Evolutionary conservation across 164 flowering plant genomes (phyloP).

Genomic region (Cinnamomum chago): DNA sequence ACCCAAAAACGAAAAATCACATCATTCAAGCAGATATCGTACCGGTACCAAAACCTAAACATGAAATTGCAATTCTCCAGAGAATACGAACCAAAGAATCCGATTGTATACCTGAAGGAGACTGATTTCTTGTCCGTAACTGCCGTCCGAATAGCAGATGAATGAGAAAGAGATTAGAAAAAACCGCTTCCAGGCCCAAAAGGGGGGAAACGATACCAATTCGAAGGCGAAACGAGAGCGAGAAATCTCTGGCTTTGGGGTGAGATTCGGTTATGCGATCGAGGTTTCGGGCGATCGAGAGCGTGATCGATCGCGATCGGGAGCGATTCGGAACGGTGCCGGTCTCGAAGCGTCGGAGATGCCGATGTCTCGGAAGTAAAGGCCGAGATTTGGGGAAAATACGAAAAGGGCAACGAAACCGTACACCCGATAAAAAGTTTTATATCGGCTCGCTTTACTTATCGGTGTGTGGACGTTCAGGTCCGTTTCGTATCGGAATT

Average conservation of each 20-base stretch:
- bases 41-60: neutral
- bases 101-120: neutral
- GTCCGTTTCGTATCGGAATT: neutral
- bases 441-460: neutral
- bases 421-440: neutral
- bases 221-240: neutral
- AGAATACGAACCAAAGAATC: neutral
- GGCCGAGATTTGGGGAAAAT: neutral
- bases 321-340: neutral
- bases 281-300: conserved; percentile 1
- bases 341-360: neutral
- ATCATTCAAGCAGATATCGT: neutral
- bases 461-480: neutral
- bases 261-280: neutral
- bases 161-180: neutral
- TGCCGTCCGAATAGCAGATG: neutral
- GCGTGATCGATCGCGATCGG: neutral
- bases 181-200: neutral
- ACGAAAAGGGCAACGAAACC: neutral
- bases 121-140: neutral
- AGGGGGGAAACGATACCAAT: neutral
- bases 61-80: neutral
- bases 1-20: neutral
- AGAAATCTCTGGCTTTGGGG: neutral
- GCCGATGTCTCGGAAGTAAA: neutral